phyloP scores from a whole-genome alignment of 2,329 filamentous ascomycete genomes.

The Scortechinia acanthostroma region DNA sequence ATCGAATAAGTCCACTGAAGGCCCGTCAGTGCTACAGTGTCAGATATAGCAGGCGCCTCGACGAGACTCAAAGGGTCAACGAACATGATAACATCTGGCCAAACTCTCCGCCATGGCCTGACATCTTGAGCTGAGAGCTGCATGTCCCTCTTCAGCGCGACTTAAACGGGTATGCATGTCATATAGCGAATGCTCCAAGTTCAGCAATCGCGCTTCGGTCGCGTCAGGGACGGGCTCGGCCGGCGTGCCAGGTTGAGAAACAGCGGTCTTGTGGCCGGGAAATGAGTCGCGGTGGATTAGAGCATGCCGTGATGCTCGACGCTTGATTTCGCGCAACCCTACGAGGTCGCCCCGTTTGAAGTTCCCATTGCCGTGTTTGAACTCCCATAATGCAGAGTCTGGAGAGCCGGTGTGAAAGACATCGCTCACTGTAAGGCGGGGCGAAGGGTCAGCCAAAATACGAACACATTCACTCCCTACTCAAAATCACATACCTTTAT shows the following conservation, averaged over 20 bases:
- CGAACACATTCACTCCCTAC: conserved; percentile 3
- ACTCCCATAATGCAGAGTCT: conserved; percentile 93
- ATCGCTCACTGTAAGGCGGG: conserved; percentile 69
- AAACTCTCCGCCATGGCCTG: conserved; percentile 77
- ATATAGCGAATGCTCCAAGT: conserved; percentile 75
- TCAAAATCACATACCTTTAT: conserved; percentile 72
- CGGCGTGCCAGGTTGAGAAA: conserved; percentile 77
- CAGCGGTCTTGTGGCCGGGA: conserved; percentile 66
- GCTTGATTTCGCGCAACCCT: conserved; percentile 88
- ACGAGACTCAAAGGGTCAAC: too few species aligned
- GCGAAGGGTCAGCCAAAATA: conserved; percentile 6
- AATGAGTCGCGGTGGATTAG: conserved; percentile 89
- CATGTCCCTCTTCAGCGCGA: conserved; percentile 77
- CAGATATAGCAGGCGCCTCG: too few species aligned
- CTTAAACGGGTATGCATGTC: conserved; percentile 72
- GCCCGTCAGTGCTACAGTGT: too few species aligned
- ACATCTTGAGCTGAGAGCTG: conserved; percentile 70
- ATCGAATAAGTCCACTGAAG: neutral
- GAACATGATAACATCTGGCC: conserved; percentile 65
- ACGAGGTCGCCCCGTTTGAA: conserved; percentile 93
- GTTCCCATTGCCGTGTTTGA: conserved; percentile 94
- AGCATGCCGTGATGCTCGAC: conserved; percentile 84
- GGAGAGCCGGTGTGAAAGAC: conserved; percentile 93
- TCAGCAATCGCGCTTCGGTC: conserved; percentile 66
- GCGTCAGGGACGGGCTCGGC: conserved; percentile 72